Conservation (phyloP, 2,329 filamentous ascomycete species). For the Claviceps purpurea region DNA sequence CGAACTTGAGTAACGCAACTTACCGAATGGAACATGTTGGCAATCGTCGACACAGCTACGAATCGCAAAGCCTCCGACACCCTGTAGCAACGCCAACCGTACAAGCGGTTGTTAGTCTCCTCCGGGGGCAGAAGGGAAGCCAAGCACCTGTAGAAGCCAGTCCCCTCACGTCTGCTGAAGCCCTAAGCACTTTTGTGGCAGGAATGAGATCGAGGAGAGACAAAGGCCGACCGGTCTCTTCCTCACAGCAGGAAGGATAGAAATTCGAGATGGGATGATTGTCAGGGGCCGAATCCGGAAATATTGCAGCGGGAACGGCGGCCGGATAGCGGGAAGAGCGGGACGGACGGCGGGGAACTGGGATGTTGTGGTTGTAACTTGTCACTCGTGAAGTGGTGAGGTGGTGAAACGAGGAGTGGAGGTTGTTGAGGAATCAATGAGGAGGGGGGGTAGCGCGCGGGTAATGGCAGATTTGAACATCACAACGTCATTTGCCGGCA, state of each 20-base stretch:
- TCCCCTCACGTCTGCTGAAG: too few species aligned
- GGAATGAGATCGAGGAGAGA: too few species aligned
- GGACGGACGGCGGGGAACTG: not conserved
- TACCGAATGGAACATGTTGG: slow-evolving; percentile 19
- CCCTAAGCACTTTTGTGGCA: too few species aligned
- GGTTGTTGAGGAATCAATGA: too few species aligned
- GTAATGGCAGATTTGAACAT: too few species aligned
- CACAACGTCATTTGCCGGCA: too few species aligned
- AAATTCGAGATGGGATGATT: not conserved
- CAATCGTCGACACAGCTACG: not conserved
- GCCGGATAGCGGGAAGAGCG: not conserved
- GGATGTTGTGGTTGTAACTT: not conserved
- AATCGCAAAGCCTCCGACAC: not conserved
- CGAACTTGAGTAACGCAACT: not conserved
- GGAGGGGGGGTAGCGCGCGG: too few species aligned
- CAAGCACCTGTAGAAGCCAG: too few species aligned
- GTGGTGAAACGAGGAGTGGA: too few species aligned
- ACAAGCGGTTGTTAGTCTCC: too few species aligned
- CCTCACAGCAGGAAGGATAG: not conserved
- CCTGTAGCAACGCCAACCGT: too few species aligned
- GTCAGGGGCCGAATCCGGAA: not conserved
- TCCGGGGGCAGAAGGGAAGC: too few species aligned
- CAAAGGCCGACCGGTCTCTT: not conserved
- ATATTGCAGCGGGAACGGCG: not conserved
- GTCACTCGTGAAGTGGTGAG: not conserved